Base-by-base conservation (phyloP, 2,329 filamentous ascomycete genomes). In the Sphaceloma murrayae region DNA sequence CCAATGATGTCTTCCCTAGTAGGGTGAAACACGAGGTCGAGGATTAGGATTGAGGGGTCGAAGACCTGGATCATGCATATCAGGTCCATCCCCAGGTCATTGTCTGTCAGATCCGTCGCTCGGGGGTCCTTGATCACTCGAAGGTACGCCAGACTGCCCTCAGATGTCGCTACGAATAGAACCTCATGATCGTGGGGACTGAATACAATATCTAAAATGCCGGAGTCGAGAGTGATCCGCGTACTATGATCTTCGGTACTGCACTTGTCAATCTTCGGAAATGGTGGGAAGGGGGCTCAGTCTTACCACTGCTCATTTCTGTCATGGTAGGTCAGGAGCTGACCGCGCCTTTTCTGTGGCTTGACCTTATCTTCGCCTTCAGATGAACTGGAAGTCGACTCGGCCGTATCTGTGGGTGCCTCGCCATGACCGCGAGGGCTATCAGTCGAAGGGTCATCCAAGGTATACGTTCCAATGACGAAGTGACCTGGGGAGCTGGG, bases 151-250 rank as follows among this genome's bases (percentile, higher is more conserved):
- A 93, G 64, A 0, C 73, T 72, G 0, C 82, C 85, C 1, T 82
- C 85, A 49, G 86, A 94, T 1, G 83, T 85, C 6, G 85, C 85
- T 2, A 81, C 77, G 7, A 78, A 86, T 43, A 94, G 71, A 3
- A 82, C 64, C 21, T 71, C 21, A 2, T 49, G 40, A 38, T 68
- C 59, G 42, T 63, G 57, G 1, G 74, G 76, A 48, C 80, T 77
- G 60, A 95, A 96, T 53, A 88, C 85, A 21, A 95, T 67, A 58
- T 95, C 88, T 43, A 95, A 73, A 19, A 95, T 73, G 4, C 85
- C 88, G 43, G 79, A 85, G 3, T 78, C 73, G 16, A 83, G 77
- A 4, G 67, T 56, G 3, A 80, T 51, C 1, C 73, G 80, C 56
- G 48, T 55, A 45, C 46, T 55, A 56, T 47, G 11, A 7, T 32